Evolutionary conservation across 31 red algal genomes (phyloP), one percentile per base, ranked within the genome.

Genomic region (Odonthalia washingtoniensis): DNA sequence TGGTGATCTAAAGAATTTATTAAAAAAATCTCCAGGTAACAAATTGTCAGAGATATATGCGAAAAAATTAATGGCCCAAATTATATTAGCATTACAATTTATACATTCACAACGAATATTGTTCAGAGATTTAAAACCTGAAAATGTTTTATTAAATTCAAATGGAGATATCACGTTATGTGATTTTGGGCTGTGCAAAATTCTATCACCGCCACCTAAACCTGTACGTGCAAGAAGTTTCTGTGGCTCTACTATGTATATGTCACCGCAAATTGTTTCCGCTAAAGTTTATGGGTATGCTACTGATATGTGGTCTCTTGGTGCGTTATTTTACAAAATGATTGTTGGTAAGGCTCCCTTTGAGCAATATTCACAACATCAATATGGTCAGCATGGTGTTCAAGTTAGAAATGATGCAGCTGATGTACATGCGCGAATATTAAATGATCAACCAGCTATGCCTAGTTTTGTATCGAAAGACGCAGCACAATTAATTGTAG

Each of bases 271-370:
- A 80, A 81, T 98, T 80, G 82, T 96, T 2, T 66, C 53, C 5
- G 18, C 61, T 0, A 86, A 86, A 35, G 46, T 65, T 28, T 94
- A 98, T 60, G 94, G 93, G 28, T 78, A 80, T 36, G 84, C 70
- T n/a, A 92, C 93, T 6, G 97, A 98, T 81, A 45, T 88, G 64
- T 98, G 97, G 97, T 80, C 91, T 6, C 73, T 98, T 70, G 97
- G 97, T 46, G 86, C 83, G 6, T 68, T 98, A 28, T 87, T 94
- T 41, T 96, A 89, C 81, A 84, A 87, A 31, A 85, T 96, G 81
- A 83, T 98, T 44, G 90, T 91, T 1, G 97, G 97, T 0, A 49
- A 57, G 37, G 93, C 90, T 4, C 97, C 97, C 1, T 98, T 94
- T 79, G 85, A 85, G 1, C 74, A 83, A 3, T 75, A 46, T 27